Base-by-base conservation (phyloP, 1,139 yeast species). In the Scheffersomyces titani region DNA sequence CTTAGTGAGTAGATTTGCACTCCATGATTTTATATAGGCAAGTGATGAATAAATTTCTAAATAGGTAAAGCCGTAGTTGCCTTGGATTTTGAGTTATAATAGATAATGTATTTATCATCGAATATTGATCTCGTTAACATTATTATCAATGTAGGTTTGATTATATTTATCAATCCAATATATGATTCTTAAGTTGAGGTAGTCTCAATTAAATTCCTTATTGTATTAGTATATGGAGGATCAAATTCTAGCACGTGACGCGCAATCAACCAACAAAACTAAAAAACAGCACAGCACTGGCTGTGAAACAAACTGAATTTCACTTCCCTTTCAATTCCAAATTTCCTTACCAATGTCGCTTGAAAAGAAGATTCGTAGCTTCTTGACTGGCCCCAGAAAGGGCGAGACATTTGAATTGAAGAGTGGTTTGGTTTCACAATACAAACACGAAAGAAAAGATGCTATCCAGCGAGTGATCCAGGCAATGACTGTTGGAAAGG, bases 401-500 rank as follows among this genome's bases (percentile, higher is more conserved):
- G 92, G 92, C 54, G 99, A 94, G 73, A 87, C 97, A 36, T 91
- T 85, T 66, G 99, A 94, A 74, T 83, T 94, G 68, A 86, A 92
- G 64, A 86, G 86, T 50, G 98, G 98, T 1, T 82, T 96, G 57
- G 98, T 94, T 5, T 92, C 98, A 16, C 98, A 92, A 73, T 96
- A 92, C 73, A 96, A 97, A 49, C 88, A 86, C 64, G 98, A 96
- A 65, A 80, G 97, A 59, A 96, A 94, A 71, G 99, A 96, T 72
- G 97, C 99, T 30, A 96, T 96, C 64, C 97, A 93, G 74, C 82
- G 97, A 57, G 97, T 97, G 22, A 96, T 96, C 68, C 97, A 96
- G 58, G 98, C 98, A 59, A 96, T 96, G 99, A 96, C 99, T 0
- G 85, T 93, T 44, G 99, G 99, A n/a, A 96, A 96, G 70, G 99